Conservation (phyloP, 495 filamentous ascomycete genomes). For the Penicillium ochrochloron region DNA sequence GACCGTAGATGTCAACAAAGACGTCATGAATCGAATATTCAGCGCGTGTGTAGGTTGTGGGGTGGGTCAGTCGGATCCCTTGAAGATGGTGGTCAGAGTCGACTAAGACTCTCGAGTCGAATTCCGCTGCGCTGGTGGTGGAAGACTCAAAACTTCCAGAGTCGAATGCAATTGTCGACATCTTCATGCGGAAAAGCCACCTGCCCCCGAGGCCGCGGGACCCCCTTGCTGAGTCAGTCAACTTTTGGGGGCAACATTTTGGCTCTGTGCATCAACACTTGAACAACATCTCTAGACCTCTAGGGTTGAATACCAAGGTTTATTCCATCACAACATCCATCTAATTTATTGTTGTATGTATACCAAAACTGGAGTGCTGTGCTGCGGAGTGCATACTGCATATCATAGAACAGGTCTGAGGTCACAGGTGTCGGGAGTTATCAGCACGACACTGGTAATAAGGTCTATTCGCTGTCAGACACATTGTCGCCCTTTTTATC, state of each 20-base stretch:
- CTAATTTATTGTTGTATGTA: no score
- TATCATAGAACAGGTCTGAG: no score
- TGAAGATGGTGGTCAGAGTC: constrained; percentile 9
- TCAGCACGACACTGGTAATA: no score
- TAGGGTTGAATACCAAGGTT: not conserved
- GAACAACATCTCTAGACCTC: not conserved
- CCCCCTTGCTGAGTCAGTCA: constrained; percentile 41
- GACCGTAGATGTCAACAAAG: constrained; percentile 46
- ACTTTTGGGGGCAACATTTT: not conserved
- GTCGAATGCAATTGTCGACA: constrained; percentile 29
- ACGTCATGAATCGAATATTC: constrained; percentile 48
- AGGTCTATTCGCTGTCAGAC: no score
- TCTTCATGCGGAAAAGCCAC: constrained; percentile 48
- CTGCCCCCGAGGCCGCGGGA: constrained; percentile 32
- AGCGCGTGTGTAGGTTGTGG: constrained; percentile 35
- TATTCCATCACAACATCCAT: no score
- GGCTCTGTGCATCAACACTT: not conserved
- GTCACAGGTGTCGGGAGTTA: no score
- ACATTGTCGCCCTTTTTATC: no score
- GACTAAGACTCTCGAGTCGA: constrained; percentile 2
- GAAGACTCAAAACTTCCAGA: constrained; percentile 19
- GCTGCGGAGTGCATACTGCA: no score
- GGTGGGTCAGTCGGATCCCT: constrained; percentile 19
- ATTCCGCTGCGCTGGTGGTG: not conserved
- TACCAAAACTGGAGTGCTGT: no score